These are phyloP conservation scores for Poa pratensis DNA, from an alignment of 176 grass and related monocot genomes.

Conservation along the genomic window DNA sequence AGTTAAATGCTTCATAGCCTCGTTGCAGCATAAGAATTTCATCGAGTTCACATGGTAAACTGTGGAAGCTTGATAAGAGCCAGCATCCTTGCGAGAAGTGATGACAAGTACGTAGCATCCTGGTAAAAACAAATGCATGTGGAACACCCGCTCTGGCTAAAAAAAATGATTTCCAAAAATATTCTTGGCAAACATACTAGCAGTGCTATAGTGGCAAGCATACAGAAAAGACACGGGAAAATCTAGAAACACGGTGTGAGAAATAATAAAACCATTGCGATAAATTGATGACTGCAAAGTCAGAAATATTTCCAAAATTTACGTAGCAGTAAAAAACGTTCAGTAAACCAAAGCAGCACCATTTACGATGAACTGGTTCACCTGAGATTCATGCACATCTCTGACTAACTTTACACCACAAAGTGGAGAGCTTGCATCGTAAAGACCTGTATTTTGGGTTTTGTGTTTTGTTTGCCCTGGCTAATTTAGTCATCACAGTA, in stretches of 20 bases:
- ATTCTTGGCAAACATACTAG: conserved; percentile 14
- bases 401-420: conserved; percentile 9
- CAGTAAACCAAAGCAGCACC: conserved; percentile 7
- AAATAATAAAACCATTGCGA: background rate
- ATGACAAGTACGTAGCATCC: conserved; percentile 89
- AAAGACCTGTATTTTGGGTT: background rate
- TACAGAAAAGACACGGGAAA: conserved; percentile 4
- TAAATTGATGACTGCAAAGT: background rate
- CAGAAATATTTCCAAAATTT: background rate
- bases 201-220: conserved; percentile 7
- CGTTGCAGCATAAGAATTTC: conserved; percentile 89
- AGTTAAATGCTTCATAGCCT: conserved; percentile 87
- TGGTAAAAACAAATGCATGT: conserved; percentile 54
- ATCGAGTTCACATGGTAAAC: conserved; percentile 75
- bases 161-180: conserved; percentile 23
- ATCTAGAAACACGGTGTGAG: background rate
- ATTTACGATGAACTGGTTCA: background rate
- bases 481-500: background rate
- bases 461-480: background rate
- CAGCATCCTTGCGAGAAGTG: conserved; percentile 78
- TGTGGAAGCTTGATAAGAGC: conserved; percentile 68
- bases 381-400: background rate
- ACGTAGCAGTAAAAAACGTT: conserved; percentile 24
- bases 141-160: background rate
- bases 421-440: conserved; percentile 1